Evolutionary conservation across 1,139 yeast genomes (phyloP).

Genomic region (Scheffersomyces titani): DNA sequence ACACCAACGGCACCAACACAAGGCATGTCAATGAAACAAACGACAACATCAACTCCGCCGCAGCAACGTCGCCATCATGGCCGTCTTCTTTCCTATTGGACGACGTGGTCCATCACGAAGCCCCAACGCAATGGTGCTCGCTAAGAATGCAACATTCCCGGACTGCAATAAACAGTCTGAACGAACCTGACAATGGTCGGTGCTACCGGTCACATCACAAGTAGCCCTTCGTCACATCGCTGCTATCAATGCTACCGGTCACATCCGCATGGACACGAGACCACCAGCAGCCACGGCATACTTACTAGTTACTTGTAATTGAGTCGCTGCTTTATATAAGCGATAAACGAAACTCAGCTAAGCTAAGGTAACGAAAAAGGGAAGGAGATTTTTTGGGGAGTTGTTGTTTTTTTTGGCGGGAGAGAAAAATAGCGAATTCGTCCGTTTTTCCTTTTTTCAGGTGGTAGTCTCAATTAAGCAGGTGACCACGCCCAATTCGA

Average conservation of each 20-base stretch:
- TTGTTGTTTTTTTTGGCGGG: not conserved
- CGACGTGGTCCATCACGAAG: not conserved
- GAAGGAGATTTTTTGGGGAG: not conserved
- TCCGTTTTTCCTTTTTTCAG: constrained; percentile 8
- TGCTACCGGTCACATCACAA: not conserved
- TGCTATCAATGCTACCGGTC: not conserved
- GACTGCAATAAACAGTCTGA: not conserved
- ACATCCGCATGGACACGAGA: not conserved
- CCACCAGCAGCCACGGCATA: not conserved
- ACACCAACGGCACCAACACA: not conserved
- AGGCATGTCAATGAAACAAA: not conserved
- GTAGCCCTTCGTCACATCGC: too few relatives aligned
- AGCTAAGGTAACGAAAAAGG: not conserved
- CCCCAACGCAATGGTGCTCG: not conserved
- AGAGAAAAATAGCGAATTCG: constrained; percentile 1
- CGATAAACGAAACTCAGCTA: not conserved
- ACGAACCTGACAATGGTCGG: not conserved
- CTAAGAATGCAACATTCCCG: not conserved
- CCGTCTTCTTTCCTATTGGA: not conserved
- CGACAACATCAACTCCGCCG: not conserved
- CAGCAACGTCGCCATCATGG: too few relatives aligned
- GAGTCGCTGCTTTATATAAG: not conserved
- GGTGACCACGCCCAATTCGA: constrained; percentile 21
- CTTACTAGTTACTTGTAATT: not conserved
- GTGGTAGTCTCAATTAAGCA: constrained; percentile 10